Base-by-base conservation (phyloP, 2,329 filamentous ascomycete genomes). In the Pleomassaria siparia region DNA sequence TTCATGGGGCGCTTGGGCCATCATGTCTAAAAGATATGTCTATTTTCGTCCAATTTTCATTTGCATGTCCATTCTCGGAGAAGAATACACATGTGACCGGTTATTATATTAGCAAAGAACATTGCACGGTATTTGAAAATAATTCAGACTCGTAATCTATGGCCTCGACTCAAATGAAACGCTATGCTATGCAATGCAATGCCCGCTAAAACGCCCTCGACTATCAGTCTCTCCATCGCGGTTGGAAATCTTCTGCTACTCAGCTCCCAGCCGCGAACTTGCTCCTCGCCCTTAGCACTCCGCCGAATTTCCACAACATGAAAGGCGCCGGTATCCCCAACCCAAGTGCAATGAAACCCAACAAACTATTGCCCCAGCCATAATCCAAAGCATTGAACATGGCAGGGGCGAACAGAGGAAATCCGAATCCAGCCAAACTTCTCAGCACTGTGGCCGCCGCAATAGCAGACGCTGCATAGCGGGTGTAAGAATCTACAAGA, bases 301-400 rank as follows among this genome's bases (percentile, higher is more conserved):
- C 72, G 0, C 79, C 79, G 63, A 67, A 80, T 40, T 62, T 74
- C 78, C 77, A 81, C 44, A 82, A 54, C 46, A 80, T 59, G 2
- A 80, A 62, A 13, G 79, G 78, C 18, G 76, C 77, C 2, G 77
- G 75, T 18, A 79, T 53, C 4, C 72, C 72, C 28, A 74, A 18
- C 5, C 10, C 64, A 40, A 73, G 18, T 1, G 63, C 65, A 13
- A 72, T 39, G 32, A 74, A 72, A 0, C 59, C 71, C 25, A 74
- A 46, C 46, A 74, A 18, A 42, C 63, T 71, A 47, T 72, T 72
- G 0, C 72, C 74, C 68, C 72, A 72, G 0, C 74, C 75, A 50
- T 69, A 73, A 18, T 71, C 72, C 32, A 76, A 48, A 4, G 46
- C 53, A 20, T 65, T 48, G 15, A 67, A 74, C 64, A 77, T 64